phyloP scores from a whole-genome alignment of 1,139 yeast genomes.

The Suhomyces taliae region DNA sequence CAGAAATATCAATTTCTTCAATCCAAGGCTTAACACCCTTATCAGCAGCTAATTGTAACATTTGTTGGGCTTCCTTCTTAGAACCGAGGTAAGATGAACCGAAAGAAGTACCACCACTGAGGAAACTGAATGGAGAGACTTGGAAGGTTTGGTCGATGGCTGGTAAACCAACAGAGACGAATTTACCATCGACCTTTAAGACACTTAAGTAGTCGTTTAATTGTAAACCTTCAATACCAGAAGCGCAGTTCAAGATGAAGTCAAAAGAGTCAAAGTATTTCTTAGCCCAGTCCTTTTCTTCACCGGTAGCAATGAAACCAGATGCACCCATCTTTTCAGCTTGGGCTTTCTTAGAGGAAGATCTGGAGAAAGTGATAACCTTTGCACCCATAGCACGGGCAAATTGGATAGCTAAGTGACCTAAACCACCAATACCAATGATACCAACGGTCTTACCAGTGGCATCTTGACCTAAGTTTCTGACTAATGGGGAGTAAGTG shows the following conservation, averaged over 20 bases:
- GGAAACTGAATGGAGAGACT: constrained; percentile 45
- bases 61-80: constrained; percentile 53
- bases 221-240: constrained; percentile 33
- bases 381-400: constrained; percentile 45
- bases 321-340: constrained; percentile 40
- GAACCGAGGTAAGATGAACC: constrained; percentile 49
- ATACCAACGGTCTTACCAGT: constrained; percentile 47
- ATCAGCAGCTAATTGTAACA: constrained; percentile 53
- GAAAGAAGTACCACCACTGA: constrained; percentile 43
- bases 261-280: constrained; percentile 41
- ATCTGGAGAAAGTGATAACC: constrained; percentile 41
- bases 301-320: constrained; percentile 40
- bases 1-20: constrained; percentile 54
- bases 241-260: constrained; percentile 49
- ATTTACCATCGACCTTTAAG: constrained; percentile 24
- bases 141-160: constrained; percentile 27
- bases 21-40: constrained; percentile 57
- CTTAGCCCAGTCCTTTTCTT: constrained; percentile 35
- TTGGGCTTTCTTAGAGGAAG: constrained; percentile 36
- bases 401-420: constrained; percentile 44
- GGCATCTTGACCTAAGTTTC: constrained; percentile 30
- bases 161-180: constrained; percentile 29
- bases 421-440: constrained; percentile 49
- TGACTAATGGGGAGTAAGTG: constrained; percentile 54
- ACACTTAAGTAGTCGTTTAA: constrained; percentile 21